phyloP scores from a whole-genome alignment of 83 land plant species.

The Diphasiastrum complanatum region DNA sequence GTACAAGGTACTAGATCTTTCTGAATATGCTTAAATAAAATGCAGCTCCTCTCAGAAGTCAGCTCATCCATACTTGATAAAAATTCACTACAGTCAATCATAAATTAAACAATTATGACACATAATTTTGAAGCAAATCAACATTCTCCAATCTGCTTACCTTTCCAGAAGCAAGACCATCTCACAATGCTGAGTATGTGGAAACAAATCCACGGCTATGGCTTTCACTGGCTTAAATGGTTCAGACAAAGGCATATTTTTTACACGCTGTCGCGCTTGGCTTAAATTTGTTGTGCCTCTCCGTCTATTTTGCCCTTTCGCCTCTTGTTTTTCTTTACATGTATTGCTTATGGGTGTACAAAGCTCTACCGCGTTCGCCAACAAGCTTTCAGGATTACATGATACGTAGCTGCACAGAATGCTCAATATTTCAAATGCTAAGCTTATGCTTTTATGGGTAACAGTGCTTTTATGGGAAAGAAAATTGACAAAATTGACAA shows the following conservation, averaged over 20 bases:
- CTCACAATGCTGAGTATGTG: slow-evolving; percentile 96
- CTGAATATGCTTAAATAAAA: too few relatives aligned
- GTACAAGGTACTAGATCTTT: too few relatives aligned
- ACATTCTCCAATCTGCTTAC: too few relatives aligned
- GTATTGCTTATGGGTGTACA: slow-evolving; percentile 66
- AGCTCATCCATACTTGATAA: too few relatives aligned
- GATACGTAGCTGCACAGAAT: slow-evolving; percentile 80
- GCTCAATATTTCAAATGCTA: neutral
- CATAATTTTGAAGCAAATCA: too few relatives aligned
- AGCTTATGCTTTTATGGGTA: neutral
- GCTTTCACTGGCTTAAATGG: slow-evolving; percentile 89
- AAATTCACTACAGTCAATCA: too few relatives aligned
- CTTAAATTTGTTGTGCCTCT: slow-evolving; percentile 70
- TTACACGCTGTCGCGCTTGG: slow-evolving; percentile 78
- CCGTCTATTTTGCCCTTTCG: slow-evolving; percentile 47
- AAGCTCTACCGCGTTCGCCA: slow-evolving; percentile 94
- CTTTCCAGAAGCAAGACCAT: slow-evolving; percentile 97
- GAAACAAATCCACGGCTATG: slow-evolving; percentile 93
- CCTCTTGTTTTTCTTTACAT: slow-evolving; percentile 27
- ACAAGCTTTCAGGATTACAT: slow-evolving; percentile 88
- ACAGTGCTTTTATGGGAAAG: neutral
- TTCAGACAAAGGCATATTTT: slow-evolving; percentile 88
- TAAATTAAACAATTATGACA: too few relatives aligned
- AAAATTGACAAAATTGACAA: neutral
- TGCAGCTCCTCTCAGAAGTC: too few relatives aligned